A percentile compares a stretch with the other conserved stretches of the same genome.
phyloP scores from a whole-genome alignment of 768 basidiomycete genomes.

The Pleurotus tuoliensis region DNA sequence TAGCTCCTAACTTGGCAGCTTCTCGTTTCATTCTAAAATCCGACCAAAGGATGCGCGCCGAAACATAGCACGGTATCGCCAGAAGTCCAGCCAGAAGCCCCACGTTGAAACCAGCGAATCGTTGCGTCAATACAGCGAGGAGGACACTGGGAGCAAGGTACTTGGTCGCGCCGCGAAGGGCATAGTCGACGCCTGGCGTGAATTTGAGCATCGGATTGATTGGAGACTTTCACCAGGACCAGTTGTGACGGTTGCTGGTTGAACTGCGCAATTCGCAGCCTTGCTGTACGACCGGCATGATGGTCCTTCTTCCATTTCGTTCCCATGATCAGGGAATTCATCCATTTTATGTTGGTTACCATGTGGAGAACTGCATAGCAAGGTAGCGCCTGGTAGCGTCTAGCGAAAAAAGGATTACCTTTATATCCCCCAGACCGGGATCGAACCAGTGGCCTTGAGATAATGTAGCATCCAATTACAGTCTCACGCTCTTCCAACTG shows the following conservation, averaged over 20 bases:
- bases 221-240: neutral
- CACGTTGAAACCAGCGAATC: slow-evolving; percentile 11
- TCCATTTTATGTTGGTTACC: no score
- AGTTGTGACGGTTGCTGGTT: no score
- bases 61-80: slow-evolving; percentile 29
- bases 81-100: slow-evolving; percentile 25
- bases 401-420: no score
- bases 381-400: no score
- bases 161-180: slow-evolving; percentile 19
- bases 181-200: slow-evolving; percentile 33
- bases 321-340: no score
- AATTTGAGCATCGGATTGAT: slow-evolving; percentile 17
- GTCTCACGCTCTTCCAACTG: slow-evolving; percentile 52
- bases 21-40: slow-evolving; percentile 27
- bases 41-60: slow-evolving; percentile 25
- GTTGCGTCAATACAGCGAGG: slow-evolving; percentile 16
- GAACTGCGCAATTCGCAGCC: no score
- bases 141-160: slow-evolving; percentile 16
- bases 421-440: slow-evolving; percentile 24
- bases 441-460: slow-evolving; percentile 42
- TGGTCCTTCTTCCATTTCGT: no score
- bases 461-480: slow-evolving; percentile 30
- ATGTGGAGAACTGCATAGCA: no score
- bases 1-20: slow-evolving; percentile 44
- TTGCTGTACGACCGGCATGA: no score